These are phyloP conservation scores for Gnaphalium uliginosum DNA, from an alignment of 129 eudicot species.

Conservation along the genomic window DNA sequence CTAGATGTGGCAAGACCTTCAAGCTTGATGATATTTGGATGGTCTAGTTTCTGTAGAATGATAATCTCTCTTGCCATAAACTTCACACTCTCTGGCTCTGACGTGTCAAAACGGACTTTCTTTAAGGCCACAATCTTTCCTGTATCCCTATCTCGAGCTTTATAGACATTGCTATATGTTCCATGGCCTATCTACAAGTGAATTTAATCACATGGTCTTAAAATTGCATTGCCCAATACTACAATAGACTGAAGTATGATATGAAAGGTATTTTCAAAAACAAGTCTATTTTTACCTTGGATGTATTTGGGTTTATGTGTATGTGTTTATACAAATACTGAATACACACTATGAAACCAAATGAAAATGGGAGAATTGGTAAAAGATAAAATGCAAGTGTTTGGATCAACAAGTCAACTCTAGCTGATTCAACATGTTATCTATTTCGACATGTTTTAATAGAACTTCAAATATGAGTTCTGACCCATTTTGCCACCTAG, in stretches of 20 bases:
- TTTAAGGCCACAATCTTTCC: slow-evolving; percentile 80
- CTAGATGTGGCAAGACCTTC: slow-evolving; percentile 91
- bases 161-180: slow-evolving; percentile 84
- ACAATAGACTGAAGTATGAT: not conserved
- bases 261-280: not conserved
- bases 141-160: slow-evolving; percentile 70
- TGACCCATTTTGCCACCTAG: not conserved
- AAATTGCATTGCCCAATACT: not conserved
- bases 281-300: too few species aligned
- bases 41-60: slow-evolving; percentile 62
- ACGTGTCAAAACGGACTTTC: slow-evolving; percentile 82
- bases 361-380: not conserved
- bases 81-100: slow-evolving; percentile 81
- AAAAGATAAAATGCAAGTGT: not conserved
- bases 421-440: not conserved
- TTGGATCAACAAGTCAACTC: not conserved
- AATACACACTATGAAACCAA: not conserved
- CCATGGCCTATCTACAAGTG: slow-evolving; percentile 72
- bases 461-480: not conserved
- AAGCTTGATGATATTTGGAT: slow-evolving; percentile 81
- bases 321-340: not conserved
- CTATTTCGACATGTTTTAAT: not conserved
- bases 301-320: not conserved
- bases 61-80: slow-evolving; percentile 91
- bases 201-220: slow-evolving; percentile 5